These are phyloP conservation scores for Rhynchosporium agropyri DNA, from an alignment of 2,329 filamentous ascomycete genomes.

Conservation along the genomic window DNA sequence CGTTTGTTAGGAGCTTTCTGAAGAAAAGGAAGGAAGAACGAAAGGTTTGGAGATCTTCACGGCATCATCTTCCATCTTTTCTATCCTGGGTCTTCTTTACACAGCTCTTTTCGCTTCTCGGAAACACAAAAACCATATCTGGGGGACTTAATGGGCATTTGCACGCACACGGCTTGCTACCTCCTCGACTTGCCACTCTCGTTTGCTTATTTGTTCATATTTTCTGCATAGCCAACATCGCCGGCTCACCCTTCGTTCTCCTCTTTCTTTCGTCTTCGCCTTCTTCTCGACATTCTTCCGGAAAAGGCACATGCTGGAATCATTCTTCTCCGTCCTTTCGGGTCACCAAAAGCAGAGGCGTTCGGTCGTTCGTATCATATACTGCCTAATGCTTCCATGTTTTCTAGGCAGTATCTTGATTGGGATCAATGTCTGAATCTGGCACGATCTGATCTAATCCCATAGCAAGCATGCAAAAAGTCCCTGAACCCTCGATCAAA, in stretches of 20 bases:
- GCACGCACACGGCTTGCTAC: conserved; percentile 32
- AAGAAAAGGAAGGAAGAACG: conserved; percentile 22
- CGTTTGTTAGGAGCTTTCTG: conserved; percentile 41
- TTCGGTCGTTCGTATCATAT: conserved; percentile 1
- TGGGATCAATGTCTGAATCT: neutral
- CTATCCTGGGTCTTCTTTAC: conserved; percentile 25
- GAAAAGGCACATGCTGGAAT: conserved; percentile 15
- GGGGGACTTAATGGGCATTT: conserved; percentile 20
- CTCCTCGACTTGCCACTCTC: conserved; percentile 30
- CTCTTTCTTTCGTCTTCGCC: conserved; percentile 6
- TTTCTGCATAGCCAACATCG: conserved; percentile 32
- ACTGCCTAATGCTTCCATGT: conserved; percentile 5
- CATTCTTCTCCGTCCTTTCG: neutral
- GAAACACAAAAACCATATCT: neutral
- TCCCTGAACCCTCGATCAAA: conserved; percentile 10
- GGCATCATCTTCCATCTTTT: conserved; percentile 30
- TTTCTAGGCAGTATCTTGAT: neutral
- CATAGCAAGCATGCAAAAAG: neutral
- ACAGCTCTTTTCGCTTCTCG: conserved; percentile 20
- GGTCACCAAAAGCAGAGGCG: conserved; percentile 9
- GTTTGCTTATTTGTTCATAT: conserved; percentile 40
- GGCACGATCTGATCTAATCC: neutral
- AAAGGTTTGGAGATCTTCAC: conserved; percentile 38
- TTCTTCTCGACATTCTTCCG: neutral
- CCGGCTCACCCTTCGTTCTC: neutral